These are phyloP conservation scores for Hyaloscypha finlandica DNA, from an alignment of 495 filamentous ascomycete genomes.

Conservation along the genomic window DNA sequence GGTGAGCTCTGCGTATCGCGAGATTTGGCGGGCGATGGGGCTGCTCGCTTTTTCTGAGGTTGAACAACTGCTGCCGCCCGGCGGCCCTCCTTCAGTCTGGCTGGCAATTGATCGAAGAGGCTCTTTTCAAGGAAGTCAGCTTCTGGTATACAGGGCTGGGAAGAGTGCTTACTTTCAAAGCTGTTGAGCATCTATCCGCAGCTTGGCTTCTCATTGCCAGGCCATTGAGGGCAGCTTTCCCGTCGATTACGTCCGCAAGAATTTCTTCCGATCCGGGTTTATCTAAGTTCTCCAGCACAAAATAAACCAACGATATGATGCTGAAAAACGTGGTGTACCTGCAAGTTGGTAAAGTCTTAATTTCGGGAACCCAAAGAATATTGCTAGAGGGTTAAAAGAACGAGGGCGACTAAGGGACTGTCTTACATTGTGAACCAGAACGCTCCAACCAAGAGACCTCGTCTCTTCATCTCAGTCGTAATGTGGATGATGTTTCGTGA, in stretches of 20 bases:
- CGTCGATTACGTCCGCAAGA: slow-evolving; percentile 79
- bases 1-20: slow-evolving; percentile 35
- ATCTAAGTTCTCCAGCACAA: slow-evolving; percentile 85
- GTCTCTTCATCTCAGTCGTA: slow-evolving; percentile 82
- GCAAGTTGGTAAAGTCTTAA: slow-evolving; percentile 36
- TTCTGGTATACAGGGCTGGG: slow-evolving; percentile 17
- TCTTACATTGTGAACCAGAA: slow-evolving; percentile 77
- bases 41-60: slow-evolving; percentile 58
- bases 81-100: slow-evolving; percentile 56
- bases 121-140: slow-evolving; percentile 46
- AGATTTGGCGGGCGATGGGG: slow-evolving; percentile 43
- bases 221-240: slow-evolving; percentile 74
- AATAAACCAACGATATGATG: slow-evolving; percentile 87
- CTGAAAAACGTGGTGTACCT: slow-evolving; percentile 91
- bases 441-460: slow-evolving; percentile 79
- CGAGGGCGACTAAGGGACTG: not conserved
- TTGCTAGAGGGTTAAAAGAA: not conserved
- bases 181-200: slow-evolving; percentile 78
- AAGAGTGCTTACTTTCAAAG: slow-evolving; percentile 60
- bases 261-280: slow-evolving; percentile 75
- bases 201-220: slow-evolving; percentile 84
- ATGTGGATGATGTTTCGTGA: slow-evolving; percentile 95
- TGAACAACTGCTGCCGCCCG: slow-evolving; percentile 32
- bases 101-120: slow-evolving; percentile 81
- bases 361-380: not conserved